Evolutionary conservation across 75 land plant genomes (phyloP).

Genomic region (Selaginella tamariscina): DNA sequence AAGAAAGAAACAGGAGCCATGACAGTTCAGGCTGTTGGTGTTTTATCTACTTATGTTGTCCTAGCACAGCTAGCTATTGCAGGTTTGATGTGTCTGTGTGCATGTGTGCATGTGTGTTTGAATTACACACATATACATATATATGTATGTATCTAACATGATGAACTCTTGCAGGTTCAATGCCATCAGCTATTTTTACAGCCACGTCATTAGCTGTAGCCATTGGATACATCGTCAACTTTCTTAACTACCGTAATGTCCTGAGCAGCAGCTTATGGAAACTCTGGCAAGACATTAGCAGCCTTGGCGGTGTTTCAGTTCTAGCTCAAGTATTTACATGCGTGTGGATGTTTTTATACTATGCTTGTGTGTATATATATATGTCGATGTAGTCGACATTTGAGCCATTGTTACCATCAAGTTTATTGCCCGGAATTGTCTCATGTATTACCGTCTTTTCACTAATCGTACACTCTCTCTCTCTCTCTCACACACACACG

Average conservation of each 20-base stretch:
- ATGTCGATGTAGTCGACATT: slow-evolving; percentile 35
- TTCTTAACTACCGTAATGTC: slow-evolving; percentile 22
- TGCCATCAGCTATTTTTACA: not conserved
- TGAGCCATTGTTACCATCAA: slow-evolving; percentile 27
- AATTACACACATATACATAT: too few relatives aligned
- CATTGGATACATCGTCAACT: slow-evolving; percentile 19
- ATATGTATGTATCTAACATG: too few relatives aligned
- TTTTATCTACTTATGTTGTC: slow-evolving; percentile 59
- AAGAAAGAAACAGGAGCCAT: slow-evolving; percentile 78
- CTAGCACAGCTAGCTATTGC: slow-evolving; percentile 76
- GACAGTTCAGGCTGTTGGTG: slow-evolving; percentile 81
- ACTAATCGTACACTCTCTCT: not conserved
- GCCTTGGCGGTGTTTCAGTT: slow-evolving; percentile 33
- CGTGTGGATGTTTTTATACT: not conserved
- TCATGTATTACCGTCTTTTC: not conserved
- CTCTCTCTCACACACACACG: too few relatives aligned
- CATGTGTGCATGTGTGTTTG: too few relatives aligned
- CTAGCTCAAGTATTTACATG: slow-evolving; percentile 27
- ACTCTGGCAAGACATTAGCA: slow-evolving; percentile 17
- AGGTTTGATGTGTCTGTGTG: slow-evolving; percentile 79
- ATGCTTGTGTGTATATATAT: not conserved
- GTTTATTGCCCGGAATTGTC: slow-evolving; percentile 22
- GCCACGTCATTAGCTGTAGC: slow-evolving; percentile 22
- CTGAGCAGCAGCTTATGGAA: slow-evolving; percentile 17
- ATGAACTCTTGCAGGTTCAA: too few relatives aligned